These are phyloP conservation scores for Scheffersomyces amazonensis DNA, from an alignment of 805 yeast species.

Conservation along the genomic window DNA sequence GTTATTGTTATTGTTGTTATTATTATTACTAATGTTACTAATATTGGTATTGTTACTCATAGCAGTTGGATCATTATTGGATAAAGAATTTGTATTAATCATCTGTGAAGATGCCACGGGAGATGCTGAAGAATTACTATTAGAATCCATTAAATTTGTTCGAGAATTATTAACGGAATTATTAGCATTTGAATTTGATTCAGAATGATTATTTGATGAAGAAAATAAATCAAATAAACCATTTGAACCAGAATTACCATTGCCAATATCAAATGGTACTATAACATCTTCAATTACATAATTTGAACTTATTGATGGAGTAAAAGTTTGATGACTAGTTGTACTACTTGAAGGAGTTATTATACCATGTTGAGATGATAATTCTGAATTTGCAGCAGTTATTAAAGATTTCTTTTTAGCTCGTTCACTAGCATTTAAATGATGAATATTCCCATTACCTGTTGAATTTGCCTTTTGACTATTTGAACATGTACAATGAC, in stretches of 20 bases:
- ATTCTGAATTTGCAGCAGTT: slow-evolving; percentile 9
- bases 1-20: slow-evolving; percentile 1
- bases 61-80: neutral
- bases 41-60: neutral
- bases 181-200: neutral
- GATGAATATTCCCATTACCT: slow-evolving; percentile 9
- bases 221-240: slow-evolving; percentile 30
- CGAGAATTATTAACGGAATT: neutral
- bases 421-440: slow-evolving; percentile 11
- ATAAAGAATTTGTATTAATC: neutral
- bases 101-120: neutral
- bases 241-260: neutral
- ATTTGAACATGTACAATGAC: slow-evolving; percentile 40
- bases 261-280: slow-evolving; percentile 25
- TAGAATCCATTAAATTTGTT: neutral
- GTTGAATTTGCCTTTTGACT: slow-evolving; percentile 9
- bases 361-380: neutral
- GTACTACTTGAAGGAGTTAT: neutral
- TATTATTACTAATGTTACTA: neutral
- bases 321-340: slow-evolving; percentile 2
- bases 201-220: neutral
- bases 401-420: slow-evolving; percentile 12
- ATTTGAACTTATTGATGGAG: slow-evolving; percentile 6
- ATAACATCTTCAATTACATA: slow-evolving; percentile 29
- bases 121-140: slow-evolving; percentile 1